Evolutionary conservation across 2,329 filamentous ascomycete species (phyloP), one percentile per base, ranked within the genome.

Genomic region (Fusarium sp.): DNA sequence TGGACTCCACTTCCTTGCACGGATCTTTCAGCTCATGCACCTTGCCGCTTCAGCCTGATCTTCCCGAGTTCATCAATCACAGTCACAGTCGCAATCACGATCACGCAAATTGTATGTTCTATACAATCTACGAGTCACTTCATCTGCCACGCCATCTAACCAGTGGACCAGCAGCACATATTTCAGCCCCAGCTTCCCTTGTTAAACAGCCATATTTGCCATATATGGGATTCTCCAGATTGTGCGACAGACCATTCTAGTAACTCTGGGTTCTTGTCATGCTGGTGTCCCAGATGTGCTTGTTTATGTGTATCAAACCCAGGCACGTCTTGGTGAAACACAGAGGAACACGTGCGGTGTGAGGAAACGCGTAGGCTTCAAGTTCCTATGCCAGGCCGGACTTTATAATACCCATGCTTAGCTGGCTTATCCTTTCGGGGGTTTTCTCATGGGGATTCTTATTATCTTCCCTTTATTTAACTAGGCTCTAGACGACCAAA

Each of bases 361-460:
- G n/a, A 48, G 24, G 14, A 15, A 40, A 26, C 14, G 41, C 43
- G 44, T 48, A 39, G 45, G 60, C 28, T 30, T 30, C 10, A 30
- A 13, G 28, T 50, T 49, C 41, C 30, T 22, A 39, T 33, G 50
- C 53, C 54, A 49, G 56, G 49, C 47, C 54, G 46, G 48, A 53
- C 51, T 39, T 39, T 19, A 10, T 30, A 46, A 43, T 28, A 32
- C 56, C 50, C 37, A 47, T 56, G 52, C 55, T 48, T 48, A 44
- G 40, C 24, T 51, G 57, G 40, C 44, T 54, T 58, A 35, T 53
- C 52, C 43, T 57, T 44, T 59, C 49, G 39, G 43, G 48, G 56
- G 53, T 30, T 55, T 55, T 53, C 43, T 67, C 48, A 41, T 39
- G 52, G 49, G 47, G 53, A 63, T 70, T 56, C 44, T 59, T 50